Evolutionary conservation across 139 green algal genomes (phyloP).

Genomic region (Picochlorum sp.): DNA sequence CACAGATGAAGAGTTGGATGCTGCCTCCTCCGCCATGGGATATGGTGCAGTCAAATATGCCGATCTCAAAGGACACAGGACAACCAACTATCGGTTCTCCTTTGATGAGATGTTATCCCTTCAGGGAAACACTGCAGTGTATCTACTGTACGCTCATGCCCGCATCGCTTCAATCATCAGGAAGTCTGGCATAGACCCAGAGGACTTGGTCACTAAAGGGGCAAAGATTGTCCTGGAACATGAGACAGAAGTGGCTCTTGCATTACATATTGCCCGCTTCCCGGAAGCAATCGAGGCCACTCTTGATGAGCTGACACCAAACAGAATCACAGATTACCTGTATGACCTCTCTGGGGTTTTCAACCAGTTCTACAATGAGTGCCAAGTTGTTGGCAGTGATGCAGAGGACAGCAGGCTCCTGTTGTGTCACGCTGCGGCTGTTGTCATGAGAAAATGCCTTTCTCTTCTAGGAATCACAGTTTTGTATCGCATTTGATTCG

Average conservation of each 20-base stretch:
- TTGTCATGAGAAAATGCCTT: conserved; percentile 87
- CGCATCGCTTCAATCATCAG: conserved; percentile 76
- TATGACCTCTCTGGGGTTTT: conserved; percentile 83
- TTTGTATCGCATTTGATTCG: conserved; percentile 76
- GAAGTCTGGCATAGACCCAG: conserved; percentile 59
- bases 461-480: conserved; percentile 86
- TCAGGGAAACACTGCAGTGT: conserved; percentile 96
- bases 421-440: conserved; percentile 76
- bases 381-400: conserved; percentile 78
- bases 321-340: conserved; percentile 89
- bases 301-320: conserved; percentile 75
- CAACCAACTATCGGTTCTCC: conserved; percentile 94
- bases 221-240: conserved; percentile 35
- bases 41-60: conserved; percentile 96
- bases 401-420: conserved; percentile 75
- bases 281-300: conserved; percentile 74
- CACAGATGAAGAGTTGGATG: conserved; percentile 53
- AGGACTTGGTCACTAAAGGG: conserved; percentile 30
- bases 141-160: conserved; percentile 95
- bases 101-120: conserved; percentile 91
- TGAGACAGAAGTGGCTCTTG: conserved; percentile 43
- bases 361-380: conserved; percentile 91
- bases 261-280: conserved; percentile 53
- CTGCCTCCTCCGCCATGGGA: conserved; percentile 65
- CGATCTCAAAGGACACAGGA: conserved; percentile 90